Evolutionary conservation across 2,329 filamentous ascomycete genomes (phyloP), one percentile per base, ranked within the genome.

Genomic region (Calonectria naviculata): DNA sequence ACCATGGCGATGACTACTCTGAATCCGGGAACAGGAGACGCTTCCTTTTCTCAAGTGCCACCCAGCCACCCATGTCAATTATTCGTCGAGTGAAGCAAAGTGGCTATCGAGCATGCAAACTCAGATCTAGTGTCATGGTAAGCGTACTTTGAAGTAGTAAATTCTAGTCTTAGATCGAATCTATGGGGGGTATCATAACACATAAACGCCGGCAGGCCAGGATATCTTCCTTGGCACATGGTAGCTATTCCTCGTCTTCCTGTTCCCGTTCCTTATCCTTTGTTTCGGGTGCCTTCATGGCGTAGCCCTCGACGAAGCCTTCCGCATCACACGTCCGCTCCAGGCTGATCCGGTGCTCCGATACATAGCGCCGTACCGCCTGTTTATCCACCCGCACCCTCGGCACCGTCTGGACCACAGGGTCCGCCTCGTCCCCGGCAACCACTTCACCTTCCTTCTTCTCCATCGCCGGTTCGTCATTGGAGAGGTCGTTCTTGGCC

Each of bases 231-330:
- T 41, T n/a, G 64, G 52, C 31, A 31, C 44, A 61, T 54, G 52
- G 15, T 26, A 34, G 46, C 56, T 63, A 41, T 41, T 58, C 63
- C 10, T 69, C 74, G 19, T 70, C 71, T 5, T 76, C 74, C 19
- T 78, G 73, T 19, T 75, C 77, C 0, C 74, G 74, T 5, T 85
- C 84, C 13, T 81, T 83, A 17, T 82, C 81, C 7, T 75, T 78
- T 13, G 71, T 79, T 67, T 80, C 80, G 5, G 80, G 81, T 31
- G 77, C 71, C 77, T 86, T 88, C 60, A 88, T 83, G 15, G 90
- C 90, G 81, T 93, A 93, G 65, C 90, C 89, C 72, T 92, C 90
- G 8, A 93, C 83, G 75, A 98, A 98, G 1, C 94, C 95, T 1
- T 91, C 88, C 6, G 92, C 89, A 81, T 94, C 92, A 64, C 97